Percentiles rank a stretch among this genome's conserved stretches.
phyloP scores from a whole-genome alignment of 306 rosid genomes.

The Quercus variabilis region DNA sequence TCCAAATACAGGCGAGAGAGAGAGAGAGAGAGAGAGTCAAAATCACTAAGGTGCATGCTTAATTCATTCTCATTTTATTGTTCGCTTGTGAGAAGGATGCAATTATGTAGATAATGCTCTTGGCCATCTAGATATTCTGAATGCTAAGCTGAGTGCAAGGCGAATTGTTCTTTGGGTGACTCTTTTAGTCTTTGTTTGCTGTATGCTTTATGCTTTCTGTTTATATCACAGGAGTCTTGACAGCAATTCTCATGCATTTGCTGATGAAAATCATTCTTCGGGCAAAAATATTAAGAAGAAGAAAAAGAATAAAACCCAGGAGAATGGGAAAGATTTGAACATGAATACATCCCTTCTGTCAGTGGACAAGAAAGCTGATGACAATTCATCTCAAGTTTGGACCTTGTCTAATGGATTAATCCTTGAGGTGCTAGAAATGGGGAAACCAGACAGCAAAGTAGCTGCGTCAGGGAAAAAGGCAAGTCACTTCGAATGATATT shows the following conservation, averaged over 20 bases:
- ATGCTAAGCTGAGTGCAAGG: neutral
- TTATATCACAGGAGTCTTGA: constrained; percentile 34
- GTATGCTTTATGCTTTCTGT: neutral
- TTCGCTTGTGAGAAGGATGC: neutral
- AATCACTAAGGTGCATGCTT: neutral
- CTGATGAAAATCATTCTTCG: constrained; percentile 36
- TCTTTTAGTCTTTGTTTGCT: neutral
- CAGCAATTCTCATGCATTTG: constrained; percentile 17
- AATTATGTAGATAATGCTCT: neutral
- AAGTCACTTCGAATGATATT: constrained; percentile 16
- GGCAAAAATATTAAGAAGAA: constrained; percentile 41
- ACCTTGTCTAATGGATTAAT: constrained; percentile 52
- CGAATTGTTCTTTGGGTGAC: no score
- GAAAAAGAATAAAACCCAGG: constrained; percentile 49
- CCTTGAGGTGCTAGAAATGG: constrained; percentile 62
- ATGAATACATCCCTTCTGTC: constrained; percentile 24
- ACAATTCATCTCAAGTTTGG: constrained; percentile 40
- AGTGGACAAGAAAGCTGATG: constrained; percentile 25
- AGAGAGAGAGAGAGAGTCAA: neutral
- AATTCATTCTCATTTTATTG: no score
- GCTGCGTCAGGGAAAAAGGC: constrained; percentile 71
- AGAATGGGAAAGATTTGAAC: constrained; percentile 32
- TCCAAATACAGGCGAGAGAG: neutral
- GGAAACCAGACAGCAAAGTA: constrained; percentile 55
- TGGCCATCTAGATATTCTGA: neutral